Evolutionary conservation across 306 rosid species (phyloP).

Genomic region (Ziziphus jujuba): DNA sequence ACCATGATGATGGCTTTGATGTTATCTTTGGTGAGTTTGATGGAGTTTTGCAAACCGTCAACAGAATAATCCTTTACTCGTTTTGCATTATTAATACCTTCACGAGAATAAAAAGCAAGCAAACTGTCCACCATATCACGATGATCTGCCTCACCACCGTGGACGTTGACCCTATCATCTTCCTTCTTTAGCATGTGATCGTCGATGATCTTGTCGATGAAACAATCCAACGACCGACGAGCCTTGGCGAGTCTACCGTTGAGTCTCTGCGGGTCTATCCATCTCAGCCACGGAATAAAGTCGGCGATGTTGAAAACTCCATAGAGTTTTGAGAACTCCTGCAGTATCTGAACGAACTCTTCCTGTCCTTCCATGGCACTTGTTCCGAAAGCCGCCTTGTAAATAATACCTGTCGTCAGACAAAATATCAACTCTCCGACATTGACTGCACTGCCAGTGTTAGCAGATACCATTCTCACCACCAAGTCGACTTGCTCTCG

Average conservation of each 20-base stretch:
- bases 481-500: constrained; percentile 25
- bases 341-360: constrained; percentile 27
- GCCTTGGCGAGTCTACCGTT: constrained; percentile 29
- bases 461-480: background rate
- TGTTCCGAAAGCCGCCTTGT: constrained; percentile 34
- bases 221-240: constrained; percentile 18
- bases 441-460: constrained; percentile 8
- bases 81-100: too few relatives aligned
- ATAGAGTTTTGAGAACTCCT: constrained; percentile 32
- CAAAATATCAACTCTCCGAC: constrained; percentile 25
- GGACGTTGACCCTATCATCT: background rate
- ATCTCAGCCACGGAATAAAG: constrained; percentile 34
- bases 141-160: constrained; percentile 6
- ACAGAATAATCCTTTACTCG: too few relatives aligned
- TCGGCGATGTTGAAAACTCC: constrained; percentile 37
- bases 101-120: constrained; percentile 20
- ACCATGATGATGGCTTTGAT: constrained; percentile 39
- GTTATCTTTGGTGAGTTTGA: constrained; percentile 28
- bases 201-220: constrained; percentile 32
- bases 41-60: constrained; percentile 14
- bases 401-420: constrained; percentile 25
- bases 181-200: constrained; percentile 26
- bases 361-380: constrained; percentile 29
- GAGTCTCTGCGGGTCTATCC: constrained; percentile 26
- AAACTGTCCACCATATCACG: constrained; percentile 34